Evolutionary conservation across 768 basidiomycete genomes (phyloP), one percentile per base, ranked within the genome.

Genomic region (Hygrophoropsis aurantiaca): DNA sequence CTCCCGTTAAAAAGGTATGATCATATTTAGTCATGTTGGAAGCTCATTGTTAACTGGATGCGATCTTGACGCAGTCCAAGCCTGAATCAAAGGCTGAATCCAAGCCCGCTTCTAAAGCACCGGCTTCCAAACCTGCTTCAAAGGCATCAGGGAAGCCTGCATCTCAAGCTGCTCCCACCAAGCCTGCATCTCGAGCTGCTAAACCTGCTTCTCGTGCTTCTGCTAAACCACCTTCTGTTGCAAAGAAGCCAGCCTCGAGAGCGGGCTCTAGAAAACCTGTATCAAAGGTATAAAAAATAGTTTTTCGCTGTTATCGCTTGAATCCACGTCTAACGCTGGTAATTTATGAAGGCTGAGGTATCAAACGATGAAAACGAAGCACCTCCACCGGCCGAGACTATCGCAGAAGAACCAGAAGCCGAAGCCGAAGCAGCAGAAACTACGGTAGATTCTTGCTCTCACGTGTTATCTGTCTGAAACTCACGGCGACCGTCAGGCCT

Each of bases 1-100:
- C 85, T 27, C 71, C 84, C 0, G 70, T 81, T 5, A 87, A 88
- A 71, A 87, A 82, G 76, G 86, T 82, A 39, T 34, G 56, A 50
- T n/a, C 7, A 15, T 5, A 20, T 15, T 30, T 30, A 30, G 27
- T 16, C 34, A 49, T 58, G 49, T 55, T 46, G 47, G 41, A 25
- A 20, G 13, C 24, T 39, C 19, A 5, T 45, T 19, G 42, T 40
- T 42, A 42, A 15, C 43, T 23, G 44, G 25, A 51, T 47, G 25
- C 32, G 32, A 30, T 43, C 25, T 23, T 38, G 44, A 30, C 30
- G 15, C 39, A 79, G 77, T 62, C 73, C n/a, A 78, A 74, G 57
- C 67, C 71, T n/a, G 66, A 61, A 44, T 68, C 69, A 2, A 65
- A 71, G 54, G 48, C 56, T 0, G 51, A 46, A 11, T 57, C 61